Conservation (phyloP, 1,139 yeast species). For the Nadsonia starkeyi-henricii region DNA sequence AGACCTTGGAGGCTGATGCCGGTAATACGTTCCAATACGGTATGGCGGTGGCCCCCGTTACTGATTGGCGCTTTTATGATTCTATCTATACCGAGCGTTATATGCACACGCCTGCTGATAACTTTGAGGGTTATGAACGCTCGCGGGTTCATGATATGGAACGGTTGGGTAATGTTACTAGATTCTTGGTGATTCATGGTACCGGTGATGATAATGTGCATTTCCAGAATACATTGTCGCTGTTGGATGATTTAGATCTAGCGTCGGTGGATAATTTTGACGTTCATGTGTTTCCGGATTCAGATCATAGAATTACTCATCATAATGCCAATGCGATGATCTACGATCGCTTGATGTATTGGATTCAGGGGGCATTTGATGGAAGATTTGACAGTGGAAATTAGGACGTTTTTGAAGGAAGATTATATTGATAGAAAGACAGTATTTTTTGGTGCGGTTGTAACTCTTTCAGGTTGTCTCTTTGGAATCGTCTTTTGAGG, state of each 20-base stretch:
- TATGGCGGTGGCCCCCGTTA: conserved; percentile 83
- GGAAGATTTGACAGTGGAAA: too few relatives aligned
- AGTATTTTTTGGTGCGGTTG: too few relatives aligned
- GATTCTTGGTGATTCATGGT: conserved; percentile 85
- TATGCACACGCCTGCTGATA: conserved; percentile 54
- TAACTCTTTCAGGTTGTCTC: too few relatives aligned
- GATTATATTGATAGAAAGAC: too few relatives aligned
- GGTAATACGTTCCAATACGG: conserved; percentile 62
- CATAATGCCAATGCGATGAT: conserved; percentile 71
- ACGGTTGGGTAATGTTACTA: conserved; percentile 37
- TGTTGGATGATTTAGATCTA: conserved; percentile 56
- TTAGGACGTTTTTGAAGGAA: too few relatives aligned
- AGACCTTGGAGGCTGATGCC: conserved; percentile 56
- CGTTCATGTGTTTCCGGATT: conserved; percentile 82
- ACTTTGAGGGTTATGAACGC: conserved; percentile 37
- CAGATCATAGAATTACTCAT: conserved; percentile 68
- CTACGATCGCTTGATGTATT: conserved; percentile 53
- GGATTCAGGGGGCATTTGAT: conserved; percentile 61
- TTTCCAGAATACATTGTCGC: conserved; percentile 65
- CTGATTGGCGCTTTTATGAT: conserved; percentile 70
- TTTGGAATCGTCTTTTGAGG: too few relatives aligned
- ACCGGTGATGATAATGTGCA: conserved; percentile 97
- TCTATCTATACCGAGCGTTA: conserved; percentile 83
- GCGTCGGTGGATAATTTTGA: conserved; percentile 68
- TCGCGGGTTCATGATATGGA: conserved; percentile 33